A percentile compares a stretch with the other conserved stretches of the same genome.
Conservation (phyloP, 2,329 filamentous ascomycete species). For the Elsinoe arachidis region DNA sequence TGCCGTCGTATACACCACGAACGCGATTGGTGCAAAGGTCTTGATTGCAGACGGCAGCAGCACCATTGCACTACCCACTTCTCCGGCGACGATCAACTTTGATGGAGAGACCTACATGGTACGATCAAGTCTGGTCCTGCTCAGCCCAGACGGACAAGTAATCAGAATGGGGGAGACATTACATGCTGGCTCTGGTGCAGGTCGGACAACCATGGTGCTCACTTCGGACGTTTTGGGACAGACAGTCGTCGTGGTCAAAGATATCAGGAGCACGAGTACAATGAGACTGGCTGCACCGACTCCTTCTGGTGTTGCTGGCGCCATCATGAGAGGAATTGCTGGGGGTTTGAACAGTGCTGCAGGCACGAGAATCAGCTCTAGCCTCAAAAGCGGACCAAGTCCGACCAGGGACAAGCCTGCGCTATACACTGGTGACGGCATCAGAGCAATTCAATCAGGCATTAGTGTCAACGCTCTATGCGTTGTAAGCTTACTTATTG, state of each 20-base stretch:
- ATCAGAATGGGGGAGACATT: background rate
- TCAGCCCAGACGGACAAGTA: background rate
- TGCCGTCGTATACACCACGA: background rate
- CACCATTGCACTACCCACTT: background rate
- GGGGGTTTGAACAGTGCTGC: background rate
- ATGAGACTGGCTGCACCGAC: background rate
- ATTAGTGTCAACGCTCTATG: too few species aligned
- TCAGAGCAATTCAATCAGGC: too few species aligned
- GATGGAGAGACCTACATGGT: background rate
- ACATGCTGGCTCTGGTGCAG: background rate
- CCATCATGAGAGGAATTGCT: background rate
- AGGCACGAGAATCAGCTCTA: background rate
- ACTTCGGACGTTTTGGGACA: background rate
- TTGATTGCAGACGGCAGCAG: background rate
- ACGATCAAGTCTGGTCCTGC: background rate
- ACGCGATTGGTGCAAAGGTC: background rate
- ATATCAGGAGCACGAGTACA: background rate
- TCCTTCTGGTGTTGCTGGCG: background rate
- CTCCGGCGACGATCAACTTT: background rate
- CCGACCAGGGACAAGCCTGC: background rate
- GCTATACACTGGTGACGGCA: background rate
- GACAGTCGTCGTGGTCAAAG: background rate
- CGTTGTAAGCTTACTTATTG: too few species aligned
- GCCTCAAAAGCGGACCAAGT: background rate
- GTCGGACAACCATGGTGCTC: background rate